These are phyloP conservation scores for Metrosideros polymorpha DNA, from an alignment of 441 rosid species.

Conservation along the genomic window DNA sequence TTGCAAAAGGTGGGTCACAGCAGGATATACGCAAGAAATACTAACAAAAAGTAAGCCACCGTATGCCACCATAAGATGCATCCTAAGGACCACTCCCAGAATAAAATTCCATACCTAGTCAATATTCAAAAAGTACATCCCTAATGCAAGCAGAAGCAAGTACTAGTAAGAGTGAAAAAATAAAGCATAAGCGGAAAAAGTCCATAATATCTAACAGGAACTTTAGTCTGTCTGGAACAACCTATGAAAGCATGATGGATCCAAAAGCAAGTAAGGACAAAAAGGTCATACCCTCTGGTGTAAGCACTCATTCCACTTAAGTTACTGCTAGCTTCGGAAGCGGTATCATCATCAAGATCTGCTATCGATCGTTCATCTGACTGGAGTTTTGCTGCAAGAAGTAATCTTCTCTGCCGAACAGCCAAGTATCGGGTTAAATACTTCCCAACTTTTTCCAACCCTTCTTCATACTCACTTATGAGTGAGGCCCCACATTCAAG, in stretches of 20 bases:
- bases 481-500: constrained; percentile 61
- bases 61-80: neutral
- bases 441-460: constrained; percentile 81
- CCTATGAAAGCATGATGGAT: neutral
- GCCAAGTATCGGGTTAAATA: constrained; percentile 92
- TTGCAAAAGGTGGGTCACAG: neutral
- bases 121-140: neutral
- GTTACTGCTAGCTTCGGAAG: constrained; percentile 86
- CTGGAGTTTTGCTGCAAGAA: constrained; percentile 84
- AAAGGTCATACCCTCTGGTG: constrained; percentile 55
- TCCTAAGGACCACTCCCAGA: neutral
- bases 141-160: neutral
- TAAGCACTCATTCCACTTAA: constrained; percentile 97
- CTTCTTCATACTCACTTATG: constrained; percentile 63
- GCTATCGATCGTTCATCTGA: constrained; percentile 54
- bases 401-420: constrained; percentile 86
- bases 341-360: constrained; percentile 77
- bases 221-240: neutral
- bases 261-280: neutral
- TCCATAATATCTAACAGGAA: neutral
- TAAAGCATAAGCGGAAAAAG: neutral
- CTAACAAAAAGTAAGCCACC: neutral
- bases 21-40: neutral
- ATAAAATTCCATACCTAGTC: neutral
- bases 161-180: neutral